Evolutionary conservation across 768 basidiomycete species (phyloP).

Genomic region (Sarcomyxa edulis): DNA sequence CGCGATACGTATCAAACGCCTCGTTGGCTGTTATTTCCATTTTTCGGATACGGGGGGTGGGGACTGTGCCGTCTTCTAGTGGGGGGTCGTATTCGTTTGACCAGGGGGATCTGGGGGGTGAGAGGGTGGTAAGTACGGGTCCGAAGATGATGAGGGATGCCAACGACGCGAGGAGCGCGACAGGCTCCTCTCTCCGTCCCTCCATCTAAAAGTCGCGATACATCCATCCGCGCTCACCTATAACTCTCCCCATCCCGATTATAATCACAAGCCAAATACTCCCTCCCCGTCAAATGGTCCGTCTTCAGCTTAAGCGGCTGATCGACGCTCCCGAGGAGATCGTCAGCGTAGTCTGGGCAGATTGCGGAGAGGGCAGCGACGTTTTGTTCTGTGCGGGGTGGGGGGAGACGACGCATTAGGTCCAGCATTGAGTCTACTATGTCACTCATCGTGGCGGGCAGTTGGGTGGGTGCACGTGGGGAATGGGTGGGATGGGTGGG

Average conservation of each 20-base stretch:
- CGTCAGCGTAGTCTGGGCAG: conserved; percentile 91
- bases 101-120: conserved; percentile 97
- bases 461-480: no score
- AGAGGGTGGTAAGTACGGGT: no score
- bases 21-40: conserved; percentile 93
- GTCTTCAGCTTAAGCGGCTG: conserved; percentile 81
- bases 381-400: conserved; percentile 83
- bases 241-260: conserved; percentile 91
- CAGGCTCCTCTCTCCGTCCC: no score
- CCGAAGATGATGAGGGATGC: no score
- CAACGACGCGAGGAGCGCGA: no score
- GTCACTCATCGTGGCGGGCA: conserved; percentile 67
- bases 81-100: conserved; percentile 95
- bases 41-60: conserved; percentile 79
- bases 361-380: conserved; percentile 75
- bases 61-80: conserved; percentile 83
- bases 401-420: conserved; percentile 93
- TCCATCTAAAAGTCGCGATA: no score
- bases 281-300: conserved; percentile 76
- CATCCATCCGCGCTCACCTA: conserved; percentile 62
- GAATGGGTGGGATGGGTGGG: no score
- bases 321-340: conserved; percentile 92
- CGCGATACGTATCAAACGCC: conserved; percentile 95
- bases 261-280: conserved; percentile 93
- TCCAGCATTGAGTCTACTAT: conserved; percentile 91